These are phyloP conservation scores for Eimeria sp. DNA, from an alignment of 169 alveolate genomes.

Conservation along the genomic window DNA sequence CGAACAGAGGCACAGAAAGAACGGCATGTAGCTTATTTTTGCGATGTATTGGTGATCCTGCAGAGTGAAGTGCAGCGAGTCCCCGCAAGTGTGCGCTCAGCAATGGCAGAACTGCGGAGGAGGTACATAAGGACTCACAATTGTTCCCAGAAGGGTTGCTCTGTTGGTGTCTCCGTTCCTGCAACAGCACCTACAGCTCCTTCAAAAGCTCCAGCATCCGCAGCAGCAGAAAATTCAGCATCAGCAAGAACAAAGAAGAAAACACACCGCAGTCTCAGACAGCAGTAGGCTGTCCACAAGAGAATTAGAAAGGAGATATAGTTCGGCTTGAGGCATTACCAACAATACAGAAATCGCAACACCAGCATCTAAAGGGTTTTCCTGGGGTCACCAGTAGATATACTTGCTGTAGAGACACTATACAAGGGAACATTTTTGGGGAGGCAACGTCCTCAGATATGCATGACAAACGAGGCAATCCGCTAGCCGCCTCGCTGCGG, in stretches of 20 bases:
- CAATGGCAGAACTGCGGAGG: constrained; percentile 70
- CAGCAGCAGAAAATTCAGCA: not conserved
- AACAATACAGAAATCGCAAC: not conserved
- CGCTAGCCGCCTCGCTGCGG: not conserved
- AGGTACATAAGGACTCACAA: constrained; percentile 75
- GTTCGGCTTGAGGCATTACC: not conserved
- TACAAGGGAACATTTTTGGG: not conserved
- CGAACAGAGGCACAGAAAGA: not conserved
- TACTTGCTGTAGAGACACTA: not conserved
- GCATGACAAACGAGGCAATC: not conserved
- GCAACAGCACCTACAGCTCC: constrained; percentile 37
- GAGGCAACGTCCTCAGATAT: not conserved
- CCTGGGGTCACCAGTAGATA: not conserved
- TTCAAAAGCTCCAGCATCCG: constrained; percentile 1
- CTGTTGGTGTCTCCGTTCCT: constrained; percentile 18
- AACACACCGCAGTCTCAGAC: constrained; percentile 59
- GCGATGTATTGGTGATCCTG: constrained; percentile 29
- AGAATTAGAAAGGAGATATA: not conserved
- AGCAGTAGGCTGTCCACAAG: constrained; percentile 78
- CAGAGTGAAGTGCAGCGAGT: constrained; percentile 73
- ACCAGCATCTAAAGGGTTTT: not conserved
- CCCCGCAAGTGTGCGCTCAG: constrained; percentile 32
- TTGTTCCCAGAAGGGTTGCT: constrained; percentile 15
- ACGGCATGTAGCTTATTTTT: not conserved
- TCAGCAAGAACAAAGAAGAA: constrained; percentile 38